Conservation (phyloP, 352 stramenopile genomes). For the Phytophthora pistaciae region DNA sequence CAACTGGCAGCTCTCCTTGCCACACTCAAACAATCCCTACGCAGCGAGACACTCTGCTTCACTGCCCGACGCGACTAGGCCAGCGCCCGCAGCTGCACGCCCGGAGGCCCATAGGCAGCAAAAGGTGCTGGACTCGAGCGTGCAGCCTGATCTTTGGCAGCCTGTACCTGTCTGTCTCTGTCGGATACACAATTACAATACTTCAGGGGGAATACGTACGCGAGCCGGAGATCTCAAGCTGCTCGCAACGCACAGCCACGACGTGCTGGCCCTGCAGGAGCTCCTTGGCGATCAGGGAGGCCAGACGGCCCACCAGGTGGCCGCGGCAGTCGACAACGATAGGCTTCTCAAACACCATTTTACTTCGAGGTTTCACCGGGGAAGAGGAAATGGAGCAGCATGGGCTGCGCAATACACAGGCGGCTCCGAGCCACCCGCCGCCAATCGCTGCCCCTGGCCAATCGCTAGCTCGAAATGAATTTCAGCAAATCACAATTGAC, state of each 20-base stretch:
- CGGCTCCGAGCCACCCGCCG: constrained; percentile 19
- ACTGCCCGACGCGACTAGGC: constrained; percentile 12
- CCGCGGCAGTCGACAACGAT: constrained; percentile 99
- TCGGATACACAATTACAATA: not conserved
- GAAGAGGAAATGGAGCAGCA: constrained; percentile 71
- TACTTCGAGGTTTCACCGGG: constrained; percentile 51
- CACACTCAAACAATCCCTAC: constrained; percentile 36
- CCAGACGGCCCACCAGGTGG: constrained; percentile 98
- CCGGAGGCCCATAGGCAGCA: constrained; percentile 9
- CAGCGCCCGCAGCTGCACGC: not conserved
- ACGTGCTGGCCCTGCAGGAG: constrained; percentile 99
- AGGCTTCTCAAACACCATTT: constrained; percentile 95
- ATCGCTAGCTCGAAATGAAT: constrained; percentile 14
- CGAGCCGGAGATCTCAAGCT: constrained; percentile 99
- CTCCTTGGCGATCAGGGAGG: constrained; percentile 99
- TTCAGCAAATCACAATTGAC: constrained; percentile 26
- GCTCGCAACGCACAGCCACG: constrained; percentile 98
- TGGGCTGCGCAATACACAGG: not conserved
- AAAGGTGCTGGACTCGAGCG: constrained; percentile 11
- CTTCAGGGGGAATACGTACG: constrained; percentile 65
- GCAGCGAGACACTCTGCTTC: constrained; percentile 34
- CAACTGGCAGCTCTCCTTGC: constrained; percentile 29
- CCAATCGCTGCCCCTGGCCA: constrained; percentile 25
- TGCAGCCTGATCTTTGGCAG: not conserved
- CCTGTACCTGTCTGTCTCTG: constrained; percentile 20